A percentile compares a stretch with the other conserved stretches of the same genome.
Conservation (phyloP, 805 yeast species). For the Candida suzukii region DNA sequence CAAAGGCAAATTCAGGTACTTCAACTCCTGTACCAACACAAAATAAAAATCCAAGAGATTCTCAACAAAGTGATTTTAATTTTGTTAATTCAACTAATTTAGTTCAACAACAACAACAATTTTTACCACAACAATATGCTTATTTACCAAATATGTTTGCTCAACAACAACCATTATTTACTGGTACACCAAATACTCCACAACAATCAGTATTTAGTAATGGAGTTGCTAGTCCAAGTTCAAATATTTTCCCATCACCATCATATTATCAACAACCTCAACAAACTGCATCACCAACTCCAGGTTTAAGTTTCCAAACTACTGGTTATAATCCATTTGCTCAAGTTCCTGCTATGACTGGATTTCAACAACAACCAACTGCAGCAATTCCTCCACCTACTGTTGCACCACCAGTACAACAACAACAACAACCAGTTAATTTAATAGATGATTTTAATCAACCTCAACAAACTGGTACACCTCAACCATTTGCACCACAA, state of each 20-base stretch:
- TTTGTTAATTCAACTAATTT: not conserved
- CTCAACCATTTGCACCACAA: slow-evolving; percentile 6
- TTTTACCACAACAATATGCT: slow-evolving; percentile 3
- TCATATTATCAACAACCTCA: slow-evolving; percentile 2
- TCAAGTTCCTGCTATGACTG: no score
- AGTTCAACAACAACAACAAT: slow-evolving; percentile 8
- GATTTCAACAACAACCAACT: not conserved
- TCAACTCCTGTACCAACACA: not conserved
- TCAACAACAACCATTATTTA: slow-evolving; percentile 11
- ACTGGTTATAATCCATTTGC: slow-evolving; percentile 22
- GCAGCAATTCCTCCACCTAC: not conserved
- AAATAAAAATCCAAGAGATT: not conserved
- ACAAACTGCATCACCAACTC: slow-evolving; percentile 3
- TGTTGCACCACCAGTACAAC: slow-evolving; percentile 5
- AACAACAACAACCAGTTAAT: slow-evolving; percentile 9
- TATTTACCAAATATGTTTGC: slow-evolving; percentile 4
- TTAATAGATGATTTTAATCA: slow-evolving; percentile 6
- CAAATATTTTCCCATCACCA: slow-evolving; percentile 6
- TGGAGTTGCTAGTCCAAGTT: slow-evolving; percentile 6
- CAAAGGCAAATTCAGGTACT: slow-evolving; percentile 9
- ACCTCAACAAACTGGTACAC: slow-evolving; percentile 4
- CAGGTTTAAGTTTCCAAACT: slow-evolving; percentile 16
- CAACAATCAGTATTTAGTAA: not conserved
- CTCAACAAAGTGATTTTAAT: not conserved
- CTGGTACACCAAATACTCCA: slow-evolving; percentile 6